Base-by-base conservation (phyloP, 345 rosid species). In the Dipteronia sinensis region DNA sequence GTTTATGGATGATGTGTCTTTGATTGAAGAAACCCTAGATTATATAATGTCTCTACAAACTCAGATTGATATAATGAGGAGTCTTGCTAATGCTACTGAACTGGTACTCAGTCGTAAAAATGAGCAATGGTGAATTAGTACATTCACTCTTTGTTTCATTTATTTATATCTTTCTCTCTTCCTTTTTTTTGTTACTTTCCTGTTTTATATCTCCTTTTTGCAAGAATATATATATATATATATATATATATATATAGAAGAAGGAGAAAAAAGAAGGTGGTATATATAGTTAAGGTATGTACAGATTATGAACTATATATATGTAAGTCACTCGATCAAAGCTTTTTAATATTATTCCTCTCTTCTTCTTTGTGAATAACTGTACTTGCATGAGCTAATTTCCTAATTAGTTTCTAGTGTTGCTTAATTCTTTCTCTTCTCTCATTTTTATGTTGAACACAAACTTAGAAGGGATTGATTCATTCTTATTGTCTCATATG, bases 21-120 rank as follows among this genome's bases (percentile, higher is more conserved):
- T 94, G 85, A 85, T 94, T 73, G 82, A 81, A 85, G 98, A 94
- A 87, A 88, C 97, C 88, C 89, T 94, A 83, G 98, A 93, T 73
- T 94, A 94, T 80, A 86, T 93, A 17, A 56, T 88, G 22, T 88
- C 89, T 68, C 94, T 94, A 72, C 90, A 76, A 78, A 92, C 90
- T 69, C 97, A 93, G 78, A 94, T 94, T 65, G 96, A 88, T 83
- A 93, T 86, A 62, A 94, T 94, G 97, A 82, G 88, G 70, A 77
- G 79, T 51, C 77, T 91, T 29, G 91, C 88, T 61, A 69, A 66
- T 40, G 81, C 81, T 13, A 63, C 75, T 62, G 83, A 82, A 82
- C 71, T 25, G 9, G 47, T 69, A 59, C 25, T 59, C 64, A 77
- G 71, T 65, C 56, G 64, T 70, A 79, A 82, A 64, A 74, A 76